Evolutionary conservation across 768 basidiomycete genomes (phyloP), one percentile per base, ranked within the genome.

Genomic region (Hysterangium stoloniferum): DNA sequence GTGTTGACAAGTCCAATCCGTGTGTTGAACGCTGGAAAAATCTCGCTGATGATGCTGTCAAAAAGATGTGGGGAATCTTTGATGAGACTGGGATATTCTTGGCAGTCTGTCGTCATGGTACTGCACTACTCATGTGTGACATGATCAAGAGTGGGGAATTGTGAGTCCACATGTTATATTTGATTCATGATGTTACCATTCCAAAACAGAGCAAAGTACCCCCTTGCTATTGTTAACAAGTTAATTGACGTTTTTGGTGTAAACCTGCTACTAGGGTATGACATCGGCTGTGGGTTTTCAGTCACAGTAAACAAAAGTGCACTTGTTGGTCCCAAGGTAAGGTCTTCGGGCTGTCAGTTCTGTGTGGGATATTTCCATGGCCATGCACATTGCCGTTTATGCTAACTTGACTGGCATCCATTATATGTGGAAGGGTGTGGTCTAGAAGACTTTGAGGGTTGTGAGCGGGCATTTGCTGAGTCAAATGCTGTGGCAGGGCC

Each of bases 21-120:
- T 67, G 65, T 52, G 59, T 61, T 0, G 52, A 64, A 15, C 64
- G 64, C 43, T 68, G 64, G 66, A 68, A 64, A 53, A 64, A 60
- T 0, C 60, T 57, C 1, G 52, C 57, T 0, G 50, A 55, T 0
- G 61, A 68, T 28, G 54, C 55, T 1, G 52, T 57, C 29, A 69
- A 66, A 52, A 58, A 54, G 22, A 66, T 64, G 60, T 69, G 62
- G 67, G 56, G 51, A 4, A 56, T 68, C 8, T 73, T 68, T 42
- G 53, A 65, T 1, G 66, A 71, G 58, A 62, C 66, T 0, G 69
- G 71, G 0, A 57, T 70, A 11, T 73, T 74, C 52, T 60, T 65
- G 0, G 48, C 53, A 52, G 59, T 61, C 13, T 71, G 70, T 51
- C 56, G 58, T 3, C 68, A 71, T 60, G 64, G 66, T 3, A 57